Evolutionary conservation across 192 early-diverging fungal species (phyloP).

Genomic region (Spizellomyces sp.): DNA sequence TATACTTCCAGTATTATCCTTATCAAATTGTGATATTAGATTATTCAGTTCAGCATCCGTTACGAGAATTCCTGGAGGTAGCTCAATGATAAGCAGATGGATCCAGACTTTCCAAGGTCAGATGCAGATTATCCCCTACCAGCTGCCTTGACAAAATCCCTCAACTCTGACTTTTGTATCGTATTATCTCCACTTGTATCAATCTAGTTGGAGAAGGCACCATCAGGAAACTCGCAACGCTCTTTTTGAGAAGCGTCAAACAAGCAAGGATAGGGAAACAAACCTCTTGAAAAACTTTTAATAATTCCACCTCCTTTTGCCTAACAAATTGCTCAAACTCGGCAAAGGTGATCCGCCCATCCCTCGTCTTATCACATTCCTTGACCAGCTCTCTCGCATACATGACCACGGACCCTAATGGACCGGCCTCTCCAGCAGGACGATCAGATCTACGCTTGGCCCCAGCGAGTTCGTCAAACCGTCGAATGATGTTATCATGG

Average conservation of each 20-base stretch:
- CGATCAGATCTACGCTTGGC: conserved; percentile 1
- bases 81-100: background rate
- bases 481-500: conserved; percentile 28
- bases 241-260: background rate
- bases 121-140: conserved; percentile 33
- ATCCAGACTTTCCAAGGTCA: background rate
- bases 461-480: conserved; percentile 23
- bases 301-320: conserved; percentile 67
- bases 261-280: background rate
- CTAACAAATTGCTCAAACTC: conserved; percentile 60
- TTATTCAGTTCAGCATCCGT: conserved; percentile 58
- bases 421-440: background rate
- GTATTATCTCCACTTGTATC: conserved; percentile 60
- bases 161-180: conserved; percentile 60
- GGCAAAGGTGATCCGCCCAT: conserved; percentile 37
- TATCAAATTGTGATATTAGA: conserved; percentile 67
- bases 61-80: conserved; percentile 48
- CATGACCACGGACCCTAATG: conserved; percentile 22
- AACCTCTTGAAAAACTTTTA: conserved; percentile 57
- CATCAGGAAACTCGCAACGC: background rate
- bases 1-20: conserved; percentile 64
- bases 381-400: conserved; percentile 34
- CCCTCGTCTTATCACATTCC: conserved; percentile 41
- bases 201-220: conserved; percentile 41
- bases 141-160: conserved; percentile 53